phyloP scores from a whole-genome alignment of 2,329 filamentous ascomycete genomes.

The Aspergillus amoenus region DNA sequence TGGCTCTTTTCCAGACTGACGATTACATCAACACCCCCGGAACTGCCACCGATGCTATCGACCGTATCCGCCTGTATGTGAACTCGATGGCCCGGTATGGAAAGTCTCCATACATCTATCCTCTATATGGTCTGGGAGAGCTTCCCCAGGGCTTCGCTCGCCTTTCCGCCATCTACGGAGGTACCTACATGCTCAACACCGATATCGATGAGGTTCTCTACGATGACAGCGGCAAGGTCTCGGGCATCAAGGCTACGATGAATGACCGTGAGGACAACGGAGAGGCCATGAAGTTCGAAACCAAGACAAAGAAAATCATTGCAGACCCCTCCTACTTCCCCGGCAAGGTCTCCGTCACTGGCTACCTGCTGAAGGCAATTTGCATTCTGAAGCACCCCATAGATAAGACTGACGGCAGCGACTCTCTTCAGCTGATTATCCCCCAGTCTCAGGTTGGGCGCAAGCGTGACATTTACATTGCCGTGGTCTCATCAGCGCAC shows the following conservation, averaged over 20 bases:
- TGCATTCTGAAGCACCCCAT: constrained; percentile 96
- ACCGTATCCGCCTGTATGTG: constrained; percentile 92
- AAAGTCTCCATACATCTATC: constrained; percentile 99
- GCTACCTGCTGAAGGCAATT: constrained; percentile 92
- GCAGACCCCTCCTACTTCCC: constrained; percentile 97
- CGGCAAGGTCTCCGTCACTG: constrained; percentile 79
- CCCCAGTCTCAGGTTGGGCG: constrained; percentile 95
- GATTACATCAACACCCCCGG: constrained; percentile 76
- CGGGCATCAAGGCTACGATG: constrained; percentile 97
- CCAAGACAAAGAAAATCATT: constrained; percentile 93
- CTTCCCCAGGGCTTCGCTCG: constrained; percentile 97
- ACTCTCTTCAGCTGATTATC: constrained; percentile 94
- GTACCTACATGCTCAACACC: constrained; percentile 99
- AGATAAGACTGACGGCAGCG: constrained; percentile 80
- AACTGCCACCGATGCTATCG: constrained; percentile 77
- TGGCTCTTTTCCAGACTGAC: constrained; percentile 93
- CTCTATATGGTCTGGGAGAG: constrained; percentile 93
- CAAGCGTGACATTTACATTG: constrained; percentile 99
- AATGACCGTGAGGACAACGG: constrained; percentile 73
- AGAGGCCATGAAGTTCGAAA: constrained; percentile 84
- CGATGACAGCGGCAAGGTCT: constrained; percentile 74
- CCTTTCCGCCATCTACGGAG: constrained; percentile 95
- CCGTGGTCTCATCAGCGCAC: constrained; percentile 90
- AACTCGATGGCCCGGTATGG: constrained; percentile 97
- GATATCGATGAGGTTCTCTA: constrained; percentile 86